These are phyloP conservation scores for Priceomyces carsonii DNA, from an alignment of 805 yeast genomes.

Conservation along the genomic window DNA sequence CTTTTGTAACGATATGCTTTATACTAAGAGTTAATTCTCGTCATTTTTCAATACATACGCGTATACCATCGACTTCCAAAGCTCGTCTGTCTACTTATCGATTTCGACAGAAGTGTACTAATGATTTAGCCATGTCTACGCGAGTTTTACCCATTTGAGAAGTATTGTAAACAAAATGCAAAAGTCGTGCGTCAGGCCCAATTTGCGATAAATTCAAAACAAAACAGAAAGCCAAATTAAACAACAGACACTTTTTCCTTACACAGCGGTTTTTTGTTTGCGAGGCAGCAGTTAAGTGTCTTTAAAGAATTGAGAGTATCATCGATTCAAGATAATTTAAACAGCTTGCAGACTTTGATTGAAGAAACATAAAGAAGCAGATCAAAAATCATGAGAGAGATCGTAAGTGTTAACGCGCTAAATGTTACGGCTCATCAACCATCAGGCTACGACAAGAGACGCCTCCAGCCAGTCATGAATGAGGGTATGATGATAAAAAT, in stretches of 20 bases:
- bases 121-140: slow-evolving; percentile 1
- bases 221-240: slow-evolving; percentile 5
- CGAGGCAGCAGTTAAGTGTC: no score
- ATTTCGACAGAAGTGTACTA: no score
- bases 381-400: slow-evolving; percentile 21
- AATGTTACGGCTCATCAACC: slow-evolving; percentile 5
- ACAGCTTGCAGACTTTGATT: slow-evolving; percentile 3
- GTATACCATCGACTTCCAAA: no score
- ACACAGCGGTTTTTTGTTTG: slow-evolving; percentile 6
- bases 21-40: no score
- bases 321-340: slow-evolving; percentile 1
- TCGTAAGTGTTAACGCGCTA: slow-evolving; percentile 17
- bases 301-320: slow-evolving; percentile 1
- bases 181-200: slow-evolving; percentile 1
- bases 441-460: slow-evolving; percentile 2
- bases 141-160: slow-evolving; percentile 3
- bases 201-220: slow-evolving; percentile 8
- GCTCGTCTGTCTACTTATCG: no score
- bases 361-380: no score
- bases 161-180: slow-evolving; percentile 1
- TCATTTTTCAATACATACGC: no score
- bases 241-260: slow-evolving; percentile 2
- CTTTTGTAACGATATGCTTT: no score
- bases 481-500: slow-evolving; percentile 2
- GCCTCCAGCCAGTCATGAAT: neutral